Conservation (phyloP, 768 basidiomycete genomes). For the Albatrellus ellisii region DNA sequence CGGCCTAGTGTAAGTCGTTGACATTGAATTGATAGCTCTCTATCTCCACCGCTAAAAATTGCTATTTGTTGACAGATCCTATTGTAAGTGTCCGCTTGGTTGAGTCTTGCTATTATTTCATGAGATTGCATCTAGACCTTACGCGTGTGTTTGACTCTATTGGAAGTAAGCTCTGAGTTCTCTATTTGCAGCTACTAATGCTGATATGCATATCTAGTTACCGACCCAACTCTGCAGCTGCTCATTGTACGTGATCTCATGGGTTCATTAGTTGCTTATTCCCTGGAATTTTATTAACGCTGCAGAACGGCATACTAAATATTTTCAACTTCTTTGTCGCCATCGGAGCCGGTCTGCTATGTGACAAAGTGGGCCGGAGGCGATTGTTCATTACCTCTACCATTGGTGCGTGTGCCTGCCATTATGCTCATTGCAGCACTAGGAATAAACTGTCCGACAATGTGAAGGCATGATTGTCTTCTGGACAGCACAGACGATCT, state of each 20-base stretch:
- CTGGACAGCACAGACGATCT: slow-evolving; percentile 26
- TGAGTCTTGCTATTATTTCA: neutral
- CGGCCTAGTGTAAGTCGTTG: slow-evolving; percentile 15
- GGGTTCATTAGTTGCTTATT: slow-evolving; percentile 21
- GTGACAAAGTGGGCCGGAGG: slow-evolving; percentile 18
- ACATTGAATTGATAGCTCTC: neutral
- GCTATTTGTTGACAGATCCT: neutral
- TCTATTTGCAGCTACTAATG: neutral
- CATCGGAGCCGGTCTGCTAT: neutral
- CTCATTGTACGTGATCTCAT: neutral
- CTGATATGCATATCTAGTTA: neutral
- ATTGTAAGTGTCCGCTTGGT: neutral
- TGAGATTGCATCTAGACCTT: neutral
- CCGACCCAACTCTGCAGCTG: neutral
- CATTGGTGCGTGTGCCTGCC: slow-evolving; percentile 15
- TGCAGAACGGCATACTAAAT: slow-evolving; percentile 4
- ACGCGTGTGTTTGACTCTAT: neutral
- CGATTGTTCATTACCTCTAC: slow-evolving; percentile 2
- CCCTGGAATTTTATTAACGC: slow-evolving; percentile 25
- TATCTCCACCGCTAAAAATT: no score
- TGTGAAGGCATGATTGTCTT: slow-evolving; percentile 21
- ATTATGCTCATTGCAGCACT: neutral
- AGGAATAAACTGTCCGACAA: neutral
- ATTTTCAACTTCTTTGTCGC: slow-evolving; percentile 5
- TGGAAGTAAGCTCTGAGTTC: neutral